Percentiles rank a stretch among this genome's conserved stretches.
Conservation (phyloP, 306 rosid species). For the Sindora glabra region DNA sequence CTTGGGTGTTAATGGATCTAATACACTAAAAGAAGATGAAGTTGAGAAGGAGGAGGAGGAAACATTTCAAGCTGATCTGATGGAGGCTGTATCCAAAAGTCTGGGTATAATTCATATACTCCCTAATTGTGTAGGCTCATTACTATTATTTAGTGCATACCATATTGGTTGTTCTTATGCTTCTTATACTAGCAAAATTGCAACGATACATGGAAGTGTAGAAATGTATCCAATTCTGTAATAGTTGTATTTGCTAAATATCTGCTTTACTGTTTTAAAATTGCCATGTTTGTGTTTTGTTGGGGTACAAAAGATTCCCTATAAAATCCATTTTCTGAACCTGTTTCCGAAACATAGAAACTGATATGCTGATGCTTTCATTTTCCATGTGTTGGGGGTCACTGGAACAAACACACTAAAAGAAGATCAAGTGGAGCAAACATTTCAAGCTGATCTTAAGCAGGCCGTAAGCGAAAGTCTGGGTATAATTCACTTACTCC, state of each 20-base stretch:
- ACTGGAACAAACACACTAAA: conserved; percentile 39
- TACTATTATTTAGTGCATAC: not conserved
- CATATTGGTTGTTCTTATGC: not conserved
- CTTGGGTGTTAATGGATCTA: conserved; percentile 43
- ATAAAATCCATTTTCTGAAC: conserved; percentile 10
- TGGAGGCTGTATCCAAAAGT: conserved; percentile 84
- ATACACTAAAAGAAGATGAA: conserved; percentile 38
- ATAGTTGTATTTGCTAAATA: not conserved
- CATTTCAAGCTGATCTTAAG: conserved; percentile 90
- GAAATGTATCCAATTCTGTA: not conserved
- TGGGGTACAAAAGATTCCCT: not conserved
- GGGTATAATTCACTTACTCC: conserved; percentile 39
- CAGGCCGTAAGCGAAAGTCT: conserved; percentile 88
- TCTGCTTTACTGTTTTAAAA: not conserved
- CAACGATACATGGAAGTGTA: no score
- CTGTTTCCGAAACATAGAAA: conserved; percentile 12
- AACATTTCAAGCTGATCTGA: conserved; percentile 89
- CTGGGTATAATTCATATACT: conserved; percentile 49
- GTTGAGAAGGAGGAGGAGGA: conserved; percentile 79
- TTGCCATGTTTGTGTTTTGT: not conserved
- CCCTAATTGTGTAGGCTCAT: not conserved
- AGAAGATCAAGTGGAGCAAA: conserved; percentile 63
- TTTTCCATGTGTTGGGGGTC: conserved; percentile 32
- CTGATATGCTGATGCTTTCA: conserved; percentile 10
- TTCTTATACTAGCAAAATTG: no score